These are phyloP conservation scores for Stylosanthes scabra DNA, from an alignment of 331 rosid species.

Conservation along the genomic window DNA sequence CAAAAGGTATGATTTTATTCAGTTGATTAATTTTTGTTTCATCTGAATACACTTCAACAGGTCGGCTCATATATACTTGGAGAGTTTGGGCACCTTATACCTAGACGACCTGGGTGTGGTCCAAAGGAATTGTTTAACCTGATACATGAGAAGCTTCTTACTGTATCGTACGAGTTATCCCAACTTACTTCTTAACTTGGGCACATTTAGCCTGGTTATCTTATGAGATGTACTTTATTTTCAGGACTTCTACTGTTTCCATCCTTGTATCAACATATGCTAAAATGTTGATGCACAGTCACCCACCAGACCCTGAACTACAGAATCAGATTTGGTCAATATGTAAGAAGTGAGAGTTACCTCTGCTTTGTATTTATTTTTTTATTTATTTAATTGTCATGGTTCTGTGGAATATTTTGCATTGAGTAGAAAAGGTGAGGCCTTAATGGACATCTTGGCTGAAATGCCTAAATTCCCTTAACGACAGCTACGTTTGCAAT, in stretches of 20 bases:
- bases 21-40: no score
- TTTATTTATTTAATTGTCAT: not conserved
- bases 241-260: constrained; percentile 84
- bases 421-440: constrained; percentile 93
- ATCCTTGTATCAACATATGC: constrained; percentile 98
- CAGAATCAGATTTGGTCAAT: constrained; percentile 96
- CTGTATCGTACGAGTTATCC: constrained; percentile 81
- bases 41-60: no score
- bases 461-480: constrained; percentile 99
- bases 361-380: constrained; percentile 33
- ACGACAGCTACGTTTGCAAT: constrained; percentile 62
- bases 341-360: constrained; percentile 82
- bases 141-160: constrained; percentile 96
- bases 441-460: constrained; percentile 88
- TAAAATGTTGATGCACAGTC: constrained; percentile 92
- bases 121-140: constrained; percentile 83
- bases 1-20: no score
- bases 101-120: constrained; percentile 86
- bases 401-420: constrained; percentile 83
- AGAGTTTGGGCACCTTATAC: constrained; percentile 97
- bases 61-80: constrained; percentile 97
- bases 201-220: no score
- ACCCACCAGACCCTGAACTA: constrained; percentile 95
- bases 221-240: constrained; percentile 32
- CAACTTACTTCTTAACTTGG: not conserved